Conservation (phyloP, 139 green algal genomes). For the Coelastrella sp. region DNA sequence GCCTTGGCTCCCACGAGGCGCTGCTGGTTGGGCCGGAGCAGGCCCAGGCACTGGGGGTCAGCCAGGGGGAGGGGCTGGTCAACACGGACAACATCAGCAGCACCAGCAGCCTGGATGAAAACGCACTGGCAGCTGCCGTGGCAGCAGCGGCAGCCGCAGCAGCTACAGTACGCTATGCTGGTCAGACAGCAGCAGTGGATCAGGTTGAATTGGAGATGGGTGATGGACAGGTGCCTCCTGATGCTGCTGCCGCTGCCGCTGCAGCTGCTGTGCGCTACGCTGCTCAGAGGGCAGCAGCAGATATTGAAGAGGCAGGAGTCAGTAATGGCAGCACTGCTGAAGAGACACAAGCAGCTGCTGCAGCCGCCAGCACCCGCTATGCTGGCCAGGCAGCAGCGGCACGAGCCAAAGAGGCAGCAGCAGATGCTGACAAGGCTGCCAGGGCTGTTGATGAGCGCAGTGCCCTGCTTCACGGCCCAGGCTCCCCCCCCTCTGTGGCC, state of each 20-base stretch:
- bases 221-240: not conserved
- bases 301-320: not conserved
- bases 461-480: conserved; percentile 9
- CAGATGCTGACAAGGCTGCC: not conserved
- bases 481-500: not conserved
- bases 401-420: not conserved
- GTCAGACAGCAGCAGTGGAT: not conserved
- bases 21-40: conserved; percentile 10
- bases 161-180: conserved; percentile 14
- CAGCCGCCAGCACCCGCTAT: not conserved
- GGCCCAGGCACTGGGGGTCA: not conserved
- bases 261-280: conserved; percentile 21
- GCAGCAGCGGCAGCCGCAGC: conserved; percentile 24
- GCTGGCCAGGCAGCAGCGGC: conserved; percentile 11
- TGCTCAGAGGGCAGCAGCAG: not conserved
- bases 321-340: not conserved
- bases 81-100: not conserved
- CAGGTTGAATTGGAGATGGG: not conserved
- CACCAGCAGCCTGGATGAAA: not conserved
- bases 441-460: not conserved
- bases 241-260: not conserved
- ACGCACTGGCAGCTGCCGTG: not conserved
- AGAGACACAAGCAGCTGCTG: not conserved
- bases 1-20: not conserved
- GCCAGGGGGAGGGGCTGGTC: not conserved